Conservation (phyloP, 1,139 yeast genomes). For the Kluyveromyces sp. region DNA sequence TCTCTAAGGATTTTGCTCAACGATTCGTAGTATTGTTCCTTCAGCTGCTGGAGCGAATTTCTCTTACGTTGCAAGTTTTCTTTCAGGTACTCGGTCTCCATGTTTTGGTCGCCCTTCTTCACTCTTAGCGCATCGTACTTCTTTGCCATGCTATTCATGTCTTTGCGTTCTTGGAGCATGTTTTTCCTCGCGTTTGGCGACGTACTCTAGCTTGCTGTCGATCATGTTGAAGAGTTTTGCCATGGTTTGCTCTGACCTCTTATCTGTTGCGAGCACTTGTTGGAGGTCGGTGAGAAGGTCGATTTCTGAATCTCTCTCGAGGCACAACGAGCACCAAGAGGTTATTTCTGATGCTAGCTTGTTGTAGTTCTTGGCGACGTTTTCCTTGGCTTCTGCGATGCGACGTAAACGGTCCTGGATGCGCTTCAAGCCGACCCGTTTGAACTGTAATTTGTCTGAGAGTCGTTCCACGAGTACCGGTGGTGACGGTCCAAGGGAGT, state of each 20-base stretch:
- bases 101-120: slow-evolving; percentile 20
- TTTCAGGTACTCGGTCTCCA: slow-evolving; percentile 19
- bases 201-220: slow-evolving; percentile 17
- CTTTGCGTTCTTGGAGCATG: slow-evolving; percentile 18
- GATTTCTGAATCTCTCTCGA: slow-evolving; percentile 16
- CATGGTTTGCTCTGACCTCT: slow-evolving; percentile 18
- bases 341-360: slow-evolving; percentile 19
- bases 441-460: slow-evolving; percentile 2
- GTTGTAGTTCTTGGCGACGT: slow-evolving; percentile 15
- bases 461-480: slow-evolving; percentile 2
- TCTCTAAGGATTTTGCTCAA: slow-evolving; percentile 20
- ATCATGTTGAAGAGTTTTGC: slow-evolving; percentile 14
- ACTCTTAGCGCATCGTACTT: slow-evolving; percentile 15
- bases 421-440: slow-evolving; percentile 10
- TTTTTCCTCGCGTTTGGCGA: slow-evolving; percentile 22
- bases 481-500: not conserved
- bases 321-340: slow-evolving; percentile 20
- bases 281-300: slow-evolving; percentile 18
- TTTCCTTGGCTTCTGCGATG: slow-evolving; percentile 20
- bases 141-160: slow-evolving; percentile 14
- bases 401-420: slow-evolving; percentile 17
- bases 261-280: slow-evolving; percentile 19
- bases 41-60: slow-evolving; percentile 16
- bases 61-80: slow-evolving; percentile 20
- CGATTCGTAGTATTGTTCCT: slow-evolving; percentile 19